Percentiles rank a stretch among this genome's conserved stretches.
Evolutionary conservation across 331 rosid species (phyloP).

Genomic region (Cydonia oblonga): DNA sequence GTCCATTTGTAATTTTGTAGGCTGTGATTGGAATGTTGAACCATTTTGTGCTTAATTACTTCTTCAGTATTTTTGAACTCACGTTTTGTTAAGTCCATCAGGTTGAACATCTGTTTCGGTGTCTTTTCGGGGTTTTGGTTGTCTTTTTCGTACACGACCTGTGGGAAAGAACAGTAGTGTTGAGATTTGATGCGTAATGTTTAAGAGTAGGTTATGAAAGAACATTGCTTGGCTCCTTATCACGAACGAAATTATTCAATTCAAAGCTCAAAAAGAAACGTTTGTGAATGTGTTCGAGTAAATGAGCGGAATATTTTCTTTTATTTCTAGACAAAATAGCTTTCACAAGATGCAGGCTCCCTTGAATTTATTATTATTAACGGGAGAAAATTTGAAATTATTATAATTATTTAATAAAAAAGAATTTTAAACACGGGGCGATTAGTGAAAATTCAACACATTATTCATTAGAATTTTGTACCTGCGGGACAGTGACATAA

Average conservation of each 20-base stretch:
- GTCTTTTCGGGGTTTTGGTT: background rate
- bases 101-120: background rate
- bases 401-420: too few relatives aligned
- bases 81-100: background rate
- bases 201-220: background rate
- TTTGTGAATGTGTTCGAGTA: too few relatives aligned
- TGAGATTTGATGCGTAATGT: background rate
- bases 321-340: too few relatives aligned
- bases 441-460: too few relatives aligned
- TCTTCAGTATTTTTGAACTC: background rate
- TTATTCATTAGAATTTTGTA: too few relatives aligned
- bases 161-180: background rate
- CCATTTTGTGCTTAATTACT: slow-evolving; percentile 1
- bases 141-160: background rate
- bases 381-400: rapidly evolving
- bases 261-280: too few relatives aligned
- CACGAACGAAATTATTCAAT: too few relatives aligned
- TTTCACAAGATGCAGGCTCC: background rate
- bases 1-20: slow-evolving; percentile 46
- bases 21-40: slow-evolving; percentile 46
- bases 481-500: slow-evolving; percentile 8
- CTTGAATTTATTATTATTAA: too few relatives aligned
- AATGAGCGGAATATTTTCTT: too few relatives aligned
- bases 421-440: too few relatives aligned
- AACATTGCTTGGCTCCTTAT: too few relatives aligned